phyloP scores from a whole-genome alignment of 441 rosid genomes.

The Erodium trifolium region DNA sequence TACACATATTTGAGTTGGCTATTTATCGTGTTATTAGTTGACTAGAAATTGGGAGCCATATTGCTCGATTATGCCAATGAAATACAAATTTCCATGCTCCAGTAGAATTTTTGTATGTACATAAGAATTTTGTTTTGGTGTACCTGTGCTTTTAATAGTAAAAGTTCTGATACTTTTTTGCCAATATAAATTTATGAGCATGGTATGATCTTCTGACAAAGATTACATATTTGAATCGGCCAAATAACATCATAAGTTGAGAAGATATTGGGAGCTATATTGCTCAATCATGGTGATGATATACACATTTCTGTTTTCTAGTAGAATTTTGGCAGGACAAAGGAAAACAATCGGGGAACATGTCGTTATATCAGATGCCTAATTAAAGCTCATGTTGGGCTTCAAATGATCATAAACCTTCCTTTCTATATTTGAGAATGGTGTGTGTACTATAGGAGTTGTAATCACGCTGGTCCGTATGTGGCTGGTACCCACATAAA shows the following conservation, averaged over 20 bases:
- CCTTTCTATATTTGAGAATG: not conserved
- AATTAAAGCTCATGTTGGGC: not conserved
- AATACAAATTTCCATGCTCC: not conserved
- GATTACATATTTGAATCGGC: not conserved
- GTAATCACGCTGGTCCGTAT: not conserved
- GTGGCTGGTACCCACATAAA: not conserved
- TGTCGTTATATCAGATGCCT: not conserved
- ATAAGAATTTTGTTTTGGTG: not conserved
- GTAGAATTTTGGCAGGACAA: not conserved
- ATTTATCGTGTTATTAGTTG: not conserved
- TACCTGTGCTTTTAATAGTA: not conserved
- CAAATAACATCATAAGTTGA: not conserved
- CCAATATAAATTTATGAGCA: not conserved
- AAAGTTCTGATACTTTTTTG: not conserved
- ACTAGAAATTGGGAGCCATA: not conserved
- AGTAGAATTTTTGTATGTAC: not conserved
- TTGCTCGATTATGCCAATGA: not conserved
- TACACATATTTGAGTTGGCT: not conserved
- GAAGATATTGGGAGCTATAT: not conserved
- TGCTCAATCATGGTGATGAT: not conserved
- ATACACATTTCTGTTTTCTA: not conserved
- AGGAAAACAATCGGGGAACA: not conserved
- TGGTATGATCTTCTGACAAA: not conserved
- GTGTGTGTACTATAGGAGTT: not conserved
- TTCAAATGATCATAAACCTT: not conserved